Evolutionary conservation across 768 basidiomycete species (phyloP).

Genomic region (Kondoa subrosea): DNA sequence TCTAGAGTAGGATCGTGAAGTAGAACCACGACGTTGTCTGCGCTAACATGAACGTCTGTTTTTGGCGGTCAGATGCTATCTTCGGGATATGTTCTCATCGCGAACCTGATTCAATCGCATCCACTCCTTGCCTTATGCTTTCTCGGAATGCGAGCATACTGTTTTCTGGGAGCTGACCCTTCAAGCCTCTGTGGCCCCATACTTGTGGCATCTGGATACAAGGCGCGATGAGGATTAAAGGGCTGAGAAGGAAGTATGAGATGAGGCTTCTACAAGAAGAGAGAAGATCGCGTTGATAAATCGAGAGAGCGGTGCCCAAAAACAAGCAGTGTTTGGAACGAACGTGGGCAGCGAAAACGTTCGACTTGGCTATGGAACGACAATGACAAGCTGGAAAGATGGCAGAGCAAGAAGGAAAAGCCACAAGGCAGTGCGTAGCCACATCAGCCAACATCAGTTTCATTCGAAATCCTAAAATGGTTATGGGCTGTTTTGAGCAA

Average conservation of each 20-base stretch:
- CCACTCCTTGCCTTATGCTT: conserved; percentile 79
- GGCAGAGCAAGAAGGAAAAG: no score
- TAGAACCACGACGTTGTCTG: conserved; percentile 28
- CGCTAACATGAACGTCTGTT: conserved; percentile 18
- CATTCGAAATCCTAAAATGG: no score
- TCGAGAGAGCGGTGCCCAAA: background rate
- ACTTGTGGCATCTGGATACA: background rate
- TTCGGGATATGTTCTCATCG: conserved; percentile 8
- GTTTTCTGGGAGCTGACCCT: conserved; percentile 60
- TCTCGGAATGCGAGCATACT: conserved; percentile 84
- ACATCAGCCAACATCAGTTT: no score
- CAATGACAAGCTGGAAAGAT: background rate
- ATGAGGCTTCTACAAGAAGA: background rate
- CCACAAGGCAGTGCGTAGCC: no score
- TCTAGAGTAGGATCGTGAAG: conserved; percentile 34
- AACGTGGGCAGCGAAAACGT: no score
- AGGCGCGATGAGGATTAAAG: background rate
- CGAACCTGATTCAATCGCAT: conserved; percentile 52
- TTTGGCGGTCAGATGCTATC: background rate
- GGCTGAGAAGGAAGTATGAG: background rate
- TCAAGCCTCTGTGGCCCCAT: background rate
- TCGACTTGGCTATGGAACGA: background rate
- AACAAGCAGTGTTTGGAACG: background rate
- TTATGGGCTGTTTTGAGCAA: no score
- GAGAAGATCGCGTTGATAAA: background rate